These are phyloP conservation scores for Wallacemonas collosoma DNA, from an alignment of 208 protist species.

Conservation along the genomic window DNA sequence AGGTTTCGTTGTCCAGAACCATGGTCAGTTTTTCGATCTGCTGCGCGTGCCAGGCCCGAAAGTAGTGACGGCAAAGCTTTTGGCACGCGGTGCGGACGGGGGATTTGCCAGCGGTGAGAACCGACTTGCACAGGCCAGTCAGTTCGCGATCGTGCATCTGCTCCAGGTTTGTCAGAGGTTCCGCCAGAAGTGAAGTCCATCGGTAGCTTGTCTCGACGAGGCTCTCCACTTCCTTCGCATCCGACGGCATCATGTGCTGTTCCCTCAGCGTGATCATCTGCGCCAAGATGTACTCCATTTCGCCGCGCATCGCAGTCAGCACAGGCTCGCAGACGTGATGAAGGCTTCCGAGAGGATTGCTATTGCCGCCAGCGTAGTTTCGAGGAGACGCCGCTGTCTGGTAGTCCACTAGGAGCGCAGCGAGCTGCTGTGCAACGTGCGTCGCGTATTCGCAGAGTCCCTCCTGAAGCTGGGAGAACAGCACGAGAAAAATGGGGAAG, in stretches of 20 bases:
- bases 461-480: constrained; percentile 8
- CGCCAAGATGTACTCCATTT: constrained; percentile 7
- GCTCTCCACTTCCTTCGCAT: constrained; percentile 16
- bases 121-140: background rate
- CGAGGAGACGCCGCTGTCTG: too few relatives aligned
- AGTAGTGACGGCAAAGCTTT: constrained; percentile 53
- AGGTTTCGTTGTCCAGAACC: constrained; percentile 72
- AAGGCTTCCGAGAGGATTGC: background rate
- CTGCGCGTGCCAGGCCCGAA: constrained; percentile 52
- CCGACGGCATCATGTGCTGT: constrained; percentile 6
- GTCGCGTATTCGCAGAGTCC: constrained; percentile 10
- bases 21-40: constrained; percentile 68
- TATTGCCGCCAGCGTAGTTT: too few relatives aligned
- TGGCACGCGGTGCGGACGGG: constrained; percentile 47
- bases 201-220: constrained; percentile 17
- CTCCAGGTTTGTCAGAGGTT: constrained; percentile 30
- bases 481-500: constrained; percentile 9
- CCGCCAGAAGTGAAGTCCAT: constrained; percentile 24
- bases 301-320: background rate
- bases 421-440: constrained; percentile 9
- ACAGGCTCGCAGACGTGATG: background rate
- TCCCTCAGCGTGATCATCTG: background rate
- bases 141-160: constrained; percentile 31
- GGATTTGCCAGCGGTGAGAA: background rate
- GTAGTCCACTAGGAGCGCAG: background rate